Evolutionary conservation across 768 basidiomycete genomes (phyloP).

Genomic region (Cystoderma amianthinum): DNA sequence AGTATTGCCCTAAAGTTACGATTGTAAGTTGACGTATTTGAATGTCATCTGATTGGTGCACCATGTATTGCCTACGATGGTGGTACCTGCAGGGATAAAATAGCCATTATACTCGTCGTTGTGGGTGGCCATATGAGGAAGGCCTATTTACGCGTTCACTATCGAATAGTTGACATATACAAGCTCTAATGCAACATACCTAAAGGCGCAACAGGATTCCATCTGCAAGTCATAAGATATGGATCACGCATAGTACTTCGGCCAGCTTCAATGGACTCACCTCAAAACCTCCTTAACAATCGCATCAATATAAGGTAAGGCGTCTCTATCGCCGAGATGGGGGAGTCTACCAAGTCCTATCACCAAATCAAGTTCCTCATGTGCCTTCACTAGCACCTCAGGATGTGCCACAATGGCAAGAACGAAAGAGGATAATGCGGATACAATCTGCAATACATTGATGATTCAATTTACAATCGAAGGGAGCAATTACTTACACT

Average conservation of each 20-base stretch:
- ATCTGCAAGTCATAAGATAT: constrained; percentile 10
- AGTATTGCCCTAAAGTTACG: constrained; percentile 42
- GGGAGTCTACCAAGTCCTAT: constrained; percentile 8
- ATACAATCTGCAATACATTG: constrained; percentile 23
- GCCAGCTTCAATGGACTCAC: constrained; percentile 7
- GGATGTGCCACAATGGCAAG: constrained; percentile 28
- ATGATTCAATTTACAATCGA: no score
- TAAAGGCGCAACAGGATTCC: constrained; percentile 23
- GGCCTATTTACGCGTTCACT: constrained; percentile 10
- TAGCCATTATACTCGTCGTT: constrained; percentile 37
- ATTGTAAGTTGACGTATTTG: no score
- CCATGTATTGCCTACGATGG: constrained; percentile 37
- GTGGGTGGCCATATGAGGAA: constrained; percentile 29
- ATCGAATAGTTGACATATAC: not conserved
- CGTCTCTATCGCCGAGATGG: constrained; percentile 4
- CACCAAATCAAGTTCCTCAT: constrained; percentile 10
- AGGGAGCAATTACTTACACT: no score
- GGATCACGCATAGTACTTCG: not conserved
- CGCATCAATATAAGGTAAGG: constrained; percentile 10
- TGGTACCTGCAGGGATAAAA: constrained; percentile 37
- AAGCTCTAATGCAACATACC: constrained; percentile 11
- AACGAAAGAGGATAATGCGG: constrained; percentile 25
- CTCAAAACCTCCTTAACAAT: constrained; percentile 27
- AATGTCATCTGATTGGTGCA: no score
- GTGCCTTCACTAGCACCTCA: constrained; percentile 12